Percentiles rank a stretch among this genome's conserved stretches.
phyloP scores from a whole-genome alignment of 768 basidiomycete species.

The Rhizopogon salebrosus region DNA sequence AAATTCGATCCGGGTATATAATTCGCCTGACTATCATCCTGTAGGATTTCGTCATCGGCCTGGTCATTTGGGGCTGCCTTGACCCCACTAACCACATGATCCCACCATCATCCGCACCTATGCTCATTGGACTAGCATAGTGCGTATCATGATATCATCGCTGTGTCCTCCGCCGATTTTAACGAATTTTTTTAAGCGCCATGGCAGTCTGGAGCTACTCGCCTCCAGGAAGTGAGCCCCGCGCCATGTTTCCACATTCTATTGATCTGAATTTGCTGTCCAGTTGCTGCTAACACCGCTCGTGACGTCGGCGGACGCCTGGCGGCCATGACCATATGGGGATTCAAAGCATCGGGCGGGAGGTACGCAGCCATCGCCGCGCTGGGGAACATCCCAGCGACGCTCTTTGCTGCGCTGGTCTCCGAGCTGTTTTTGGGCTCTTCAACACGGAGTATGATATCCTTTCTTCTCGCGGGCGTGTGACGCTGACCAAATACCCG shows the following conservation, averaged over 20 bases:
- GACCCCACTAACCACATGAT: slow-evolving; percentile 58
- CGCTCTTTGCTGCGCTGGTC: slow-evolving; percentile 44
- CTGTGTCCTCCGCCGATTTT: not conserved
- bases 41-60: slow-evolving; percentile 43
- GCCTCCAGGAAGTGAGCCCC: slow-evolving; percentile 36
- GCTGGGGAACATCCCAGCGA: slow-evolving; percentile 63
- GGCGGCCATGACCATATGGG: slow-evolving; percentile 60
- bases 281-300: slow-evolving; percentile 61
- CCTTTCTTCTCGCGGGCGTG: not conserved
- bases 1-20: not conserved
- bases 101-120: slow-evolving; percentile 47
- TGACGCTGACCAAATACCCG: slow-evolving; percentile 6
- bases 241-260: slow-evolving; percentile 6
- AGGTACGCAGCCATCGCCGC: slow-evolving; percentile 58
- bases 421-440: slow-evolving; percentile 58
- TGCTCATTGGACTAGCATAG: slow-evolving; percentile 56
- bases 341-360: slow-evolving; percentile 44
- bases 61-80: slow-evolving; percentile 46
- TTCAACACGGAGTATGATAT: slow-evolving; percentile 49
- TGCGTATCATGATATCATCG: slow-evolving; percentile 25
- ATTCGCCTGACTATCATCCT: not conserved
- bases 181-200: slow-evolving; percentile 31
- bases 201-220: slow-evolving; percentile 59
- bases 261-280: not conserved
- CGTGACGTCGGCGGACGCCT: slow-evolving; percentile 65